Evolutionary conservation across 495 filamentous ascomycete genomes (phyloP), one percentile per base, ranked within the genome.

Genomic region (Entonaema liquescens): DNA sequence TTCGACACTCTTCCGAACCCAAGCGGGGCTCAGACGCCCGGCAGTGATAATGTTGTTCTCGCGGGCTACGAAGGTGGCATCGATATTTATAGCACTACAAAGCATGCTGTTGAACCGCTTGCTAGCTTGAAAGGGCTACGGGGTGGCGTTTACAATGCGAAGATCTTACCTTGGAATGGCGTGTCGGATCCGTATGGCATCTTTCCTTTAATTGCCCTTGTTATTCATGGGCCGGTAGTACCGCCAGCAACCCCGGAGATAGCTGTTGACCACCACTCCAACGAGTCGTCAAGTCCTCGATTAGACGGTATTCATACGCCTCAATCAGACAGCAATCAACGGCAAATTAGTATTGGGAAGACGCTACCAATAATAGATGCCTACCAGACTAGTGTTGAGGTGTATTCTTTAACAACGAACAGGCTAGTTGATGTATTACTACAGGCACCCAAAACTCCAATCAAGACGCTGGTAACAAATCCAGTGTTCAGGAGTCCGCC

Each of bases 321-420:
- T 53, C 62, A 79, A 58, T 72, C 70, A 23, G 72, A 77, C 19
- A 59, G 64, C 25, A 67, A 73, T 58, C 71, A 71, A 49, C 49
- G 75, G 59, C 71, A 74, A 52, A 47, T 68, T 5, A 64, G 25
- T 38, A 49, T 61, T 33, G 65, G 65, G 38, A 68, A 76, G 35
- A 26, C 64, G 52, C 28, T 68, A 31, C 81, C 82, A 63, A 83
- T 77, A 15, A 74, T 85, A 33, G 81, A 83, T 8, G 83, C 82
- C 29, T 96, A 94, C 73, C 93, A 95, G 76, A 97, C 94, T 1
- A 89, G 90, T 0, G 92, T 95, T 3, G 93, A 97, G 62, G 83
- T 97, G 1, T 95, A 93, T 75, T 96, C 93, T 7, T 77, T 97
- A 25, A 85, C 84, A 61, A 91, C 88, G 6, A 87, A 89, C 55